Percentiles rank a stretch among this genome's conserved stretches.
Evolutionary conservation across 2,329 filamentous ascomycete genomes (phyloP).

Genomic region (Cladosporium oxysporum): DNA sequence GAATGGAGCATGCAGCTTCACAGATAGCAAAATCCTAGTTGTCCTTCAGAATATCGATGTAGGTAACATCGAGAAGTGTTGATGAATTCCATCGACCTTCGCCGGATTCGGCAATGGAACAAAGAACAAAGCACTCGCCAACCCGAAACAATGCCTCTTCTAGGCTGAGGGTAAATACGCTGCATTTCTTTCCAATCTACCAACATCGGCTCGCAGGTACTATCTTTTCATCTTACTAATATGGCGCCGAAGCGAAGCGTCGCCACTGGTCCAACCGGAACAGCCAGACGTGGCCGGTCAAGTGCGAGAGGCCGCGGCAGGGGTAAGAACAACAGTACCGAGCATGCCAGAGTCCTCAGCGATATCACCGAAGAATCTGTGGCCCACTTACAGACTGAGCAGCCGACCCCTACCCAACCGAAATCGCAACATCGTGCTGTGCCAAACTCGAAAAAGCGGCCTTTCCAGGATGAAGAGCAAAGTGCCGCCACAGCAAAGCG

Average conservation of each 20-base stretch:
- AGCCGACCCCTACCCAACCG: not conserved
- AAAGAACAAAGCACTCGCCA: not conserved
- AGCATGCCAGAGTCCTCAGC: conserved; percentile 6
- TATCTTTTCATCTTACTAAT: not conserved
- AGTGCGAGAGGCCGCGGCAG: not conserved
- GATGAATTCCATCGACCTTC: not conserved
- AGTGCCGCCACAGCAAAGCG: not conserved
- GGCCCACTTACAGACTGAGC: not conserved
- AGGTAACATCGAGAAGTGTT: not conserved
- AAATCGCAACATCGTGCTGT: not conserved
- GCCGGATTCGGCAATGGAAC: conserved; percentile 7
- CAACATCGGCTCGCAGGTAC: not conserved
- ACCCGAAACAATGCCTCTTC: not conserved
- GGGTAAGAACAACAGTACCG: not conserved
- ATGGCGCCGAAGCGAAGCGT: conserved; percentile 12
- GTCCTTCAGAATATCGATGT: not conserved
- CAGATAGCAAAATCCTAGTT: not conserved
- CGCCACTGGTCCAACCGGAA: not conserved
- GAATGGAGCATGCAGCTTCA: not conserved
- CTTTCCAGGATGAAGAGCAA: not conserved
- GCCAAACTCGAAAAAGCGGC: not conserved
- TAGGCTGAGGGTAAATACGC: not conserved
- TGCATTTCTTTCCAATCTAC: not conserved
- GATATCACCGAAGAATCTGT: conserved; percentile 11
- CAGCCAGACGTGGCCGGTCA: not conserved